Conservation (phyloP, 495 filamentous ascomycete species). For the Penicillium herquei region DNA sequence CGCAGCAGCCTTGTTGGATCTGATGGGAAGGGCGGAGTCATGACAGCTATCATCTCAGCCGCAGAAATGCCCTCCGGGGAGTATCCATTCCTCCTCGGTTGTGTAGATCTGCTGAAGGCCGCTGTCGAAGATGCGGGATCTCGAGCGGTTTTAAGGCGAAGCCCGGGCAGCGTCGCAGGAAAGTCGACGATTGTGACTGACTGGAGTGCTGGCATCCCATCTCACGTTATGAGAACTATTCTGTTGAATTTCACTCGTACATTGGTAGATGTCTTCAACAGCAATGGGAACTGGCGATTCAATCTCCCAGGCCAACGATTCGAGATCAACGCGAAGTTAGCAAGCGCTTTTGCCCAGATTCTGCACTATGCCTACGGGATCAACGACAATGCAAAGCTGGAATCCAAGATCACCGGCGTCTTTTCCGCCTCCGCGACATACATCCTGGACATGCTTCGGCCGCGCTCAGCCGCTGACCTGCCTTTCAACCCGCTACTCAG, state of each 20-base stretch:
- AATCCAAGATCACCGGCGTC: slow-evolving; percentile 59
- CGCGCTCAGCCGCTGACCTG: slow-evolving; percentile 63
- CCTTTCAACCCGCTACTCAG: slow-evolving; percentile 76
- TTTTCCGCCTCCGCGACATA: slow-evolving; percentile 70
- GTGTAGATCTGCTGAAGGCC: slow-evolving; percentile 68
- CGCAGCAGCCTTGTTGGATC: slow-evolving; percentile 73
- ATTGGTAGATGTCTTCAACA: slow-evolving; percentile 78
- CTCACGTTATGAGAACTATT: slow-evolving; percentile 71
- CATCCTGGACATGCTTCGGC: slow-evolving; percentile 72
- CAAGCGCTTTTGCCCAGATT: slow-evolving; percentile 66
- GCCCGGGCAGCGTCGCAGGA: slow-evolving; percentile 48
- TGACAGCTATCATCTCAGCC: slow-evolving; percentile 69
- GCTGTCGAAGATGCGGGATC: slow-evolving; percentile 73
- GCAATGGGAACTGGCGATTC: slow-evolving; percentile 80
- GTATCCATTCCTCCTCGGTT: slow-evolving; percentile 73
- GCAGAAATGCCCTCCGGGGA: slow-evolving; percentile 72
- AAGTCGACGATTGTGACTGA: slow-evolving; percentile 54
- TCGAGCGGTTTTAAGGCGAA: slow-evolving; percentile 69
- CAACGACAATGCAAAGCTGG: slow-evolving; percentile 54
- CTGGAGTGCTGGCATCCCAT: slow-evolving; percentile 68
- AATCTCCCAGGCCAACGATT: slow-evolving; percentile 62
- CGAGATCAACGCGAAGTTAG: slow-evolving; percentile 57
- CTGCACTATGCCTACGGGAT: slow-evolving; percentile 70
- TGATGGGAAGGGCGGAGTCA: slow-evolving; percentile 67
- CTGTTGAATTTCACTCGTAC: slow-evolving; percentile 68